Base-by-base conservation (phyloP, 441 rosid species). In the Brassica hybrid region DNA sequence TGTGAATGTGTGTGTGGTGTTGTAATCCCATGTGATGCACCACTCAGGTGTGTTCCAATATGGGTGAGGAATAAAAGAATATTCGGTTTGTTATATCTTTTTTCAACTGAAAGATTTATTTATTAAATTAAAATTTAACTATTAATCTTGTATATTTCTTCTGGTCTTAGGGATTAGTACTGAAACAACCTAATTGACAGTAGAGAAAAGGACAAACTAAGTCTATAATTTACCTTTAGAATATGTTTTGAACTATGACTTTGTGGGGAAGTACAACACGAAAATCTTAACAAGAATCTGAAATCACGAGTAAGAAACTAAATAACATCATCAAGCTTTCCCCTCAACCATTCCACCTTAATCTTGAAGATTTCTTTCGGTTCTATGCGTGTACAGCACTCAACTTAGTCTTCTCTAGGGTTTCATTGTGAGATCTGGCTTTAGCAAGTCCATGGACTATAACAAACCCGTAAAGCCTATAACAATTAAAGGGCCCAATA, bases 41-140 rank as follows among this genome's bases (percentile, higher is more conserved):
- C 70, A 25, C 32, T 67, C 34, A 72, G 34, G 69, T 67, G 77
- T 71, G 76, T 65, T 69, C 57, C 72, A 48, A 32, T 72, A 21
- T 38, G 32, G 50, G 74, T 63, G 54, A 18, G 75, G 82, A 79
- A 74, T 74, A 56, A 69, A 74, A 74, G 21, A 54, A 73, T 78
- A 72, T 78, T 67, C 74, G 66, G 74, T 62, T 78, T 73, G 13
- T 13, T 25, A 3, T 54, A 23, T 52, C 8, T 21, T 19, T 17
- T 21, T 21, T 19, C 30, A 57, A 1, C n/a, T 19, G n/a, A 19
- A 57, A 10, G 14, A 57, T 19, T 57, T 19, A 19, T 17, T 52
- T 6, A 14, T 6, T 14, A 14, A n/a, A n/a, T n/a, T n/a, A 6
- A 41, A 41, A 41, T 9, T 36, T 19, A 19, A 19, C 1, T 19